phyloP scores from a whole-genome alignment of 1,139 yeast species.

The Hyphopichia wangnamkhiaoensis region DNA sequence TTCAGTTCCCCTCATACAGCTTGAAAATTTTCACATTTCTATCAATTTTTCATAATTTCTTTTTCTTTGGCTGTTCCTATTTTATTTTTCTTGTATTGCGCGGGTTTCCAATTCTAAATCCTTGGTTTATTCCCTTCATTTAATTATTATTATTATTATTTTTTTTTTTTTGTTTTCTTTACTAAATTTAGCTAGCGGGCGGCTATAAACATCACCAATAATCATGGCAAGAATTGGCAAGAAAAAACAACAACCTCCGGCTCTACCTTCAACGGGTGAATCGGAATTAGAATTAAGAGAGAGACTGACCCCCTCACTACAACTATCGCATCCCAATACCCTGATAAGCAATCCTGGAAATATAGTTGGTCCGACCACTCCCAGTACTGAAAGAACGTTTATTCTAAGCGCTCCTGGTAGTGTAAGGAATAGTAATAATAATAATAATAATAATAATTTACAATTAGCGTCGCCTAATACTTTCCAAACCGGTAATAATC shows the following conservation, averaged over 20 bases:
- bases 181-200: no score
- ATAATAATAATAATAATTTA: no score
- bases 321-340: neutral
- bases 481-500: neutral
- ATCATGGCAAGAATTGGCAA: neutral
- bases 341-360: neutral
- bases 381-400: neutral
- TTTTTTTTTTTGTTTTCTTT: no score
- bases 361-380: neutral
- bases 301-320: constrained; percentile 1
- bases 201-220: neutral
- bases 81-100: no score
- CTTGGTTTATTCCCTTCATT: no score
- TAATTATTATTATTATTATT: no score
- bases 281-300: constrained; percentile 1
- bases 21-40: no score
- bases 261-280: neutral
- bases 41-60: no score
- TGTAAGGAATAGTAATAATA: neutral
- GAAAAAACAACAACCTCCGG: neutral
- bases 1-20: no score
- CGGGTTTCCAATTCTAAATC: no score
- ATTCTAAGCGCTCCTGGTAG: neutral
- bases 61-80: no score
- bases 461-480: neutral